Percentiles rank a stretch among this genome's conserved stretches.
phyloP scores from a whole-genome alignment of 225 moss, liverwort and hornwort genomes.

The Thuidium tamariscinum region DNA sequence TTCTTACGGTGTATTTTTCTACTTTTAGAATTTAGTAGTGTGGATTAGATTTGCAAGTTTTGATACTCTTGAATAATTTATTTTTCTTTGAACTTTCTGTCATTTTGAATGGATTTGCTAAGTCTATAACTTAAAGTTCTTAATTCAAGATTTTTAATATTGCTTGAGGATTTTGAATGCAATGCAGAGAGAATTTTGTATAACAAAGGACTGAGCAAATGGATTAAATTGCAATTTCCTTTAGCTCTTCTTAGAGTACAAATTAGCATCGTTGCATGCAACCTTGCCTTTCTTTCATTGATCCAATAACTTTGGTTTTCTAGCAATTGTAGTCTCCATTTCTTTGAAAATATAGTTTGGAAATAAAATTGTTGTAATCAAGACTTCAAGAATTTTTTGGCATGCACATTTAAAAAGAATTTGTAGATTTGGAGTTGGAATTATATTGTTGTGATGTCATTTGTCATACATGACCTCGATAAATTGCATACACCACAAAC shows the following conservation, averaged over 20 bases:
- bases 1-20: neutral
- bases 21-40: fast-evolving
- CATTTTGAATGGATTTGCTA: neutral
- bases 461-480: fast-evolving
- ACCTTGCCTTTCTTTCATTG: too few relatives aligned
- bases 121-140: fast-evolving
- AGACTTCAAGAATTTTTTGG: too few relatives aligned
- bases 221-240: neutral
- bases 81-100: neutral
- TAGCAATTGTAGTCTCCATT: fast-evolving
- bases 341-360: neutral
- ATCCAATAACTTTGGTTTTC: too few relatives aligned
- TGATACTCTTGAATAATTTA: neutral
- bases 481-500: fast-evolving
- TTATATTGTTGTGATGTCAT: neutral
- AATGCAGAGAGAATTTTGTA: neutral
- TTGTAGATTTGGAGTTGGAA: neutral
- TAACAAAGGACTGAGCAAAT: fast-evolving
- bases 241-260: neutral
- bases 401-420: too few relatives aligned
- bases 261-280: too few relatives aligned
- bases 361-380: neutral
- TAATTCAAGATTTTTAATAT: neutral
- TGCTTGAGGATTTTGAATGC: neutral
- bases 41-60: fast-evolving